Percentiles rank a stretch among this genome's conserved stretches.
Conservation (phyloP, 116 monocot genomes). For the Phalaenopsis hybrid region DNA sequence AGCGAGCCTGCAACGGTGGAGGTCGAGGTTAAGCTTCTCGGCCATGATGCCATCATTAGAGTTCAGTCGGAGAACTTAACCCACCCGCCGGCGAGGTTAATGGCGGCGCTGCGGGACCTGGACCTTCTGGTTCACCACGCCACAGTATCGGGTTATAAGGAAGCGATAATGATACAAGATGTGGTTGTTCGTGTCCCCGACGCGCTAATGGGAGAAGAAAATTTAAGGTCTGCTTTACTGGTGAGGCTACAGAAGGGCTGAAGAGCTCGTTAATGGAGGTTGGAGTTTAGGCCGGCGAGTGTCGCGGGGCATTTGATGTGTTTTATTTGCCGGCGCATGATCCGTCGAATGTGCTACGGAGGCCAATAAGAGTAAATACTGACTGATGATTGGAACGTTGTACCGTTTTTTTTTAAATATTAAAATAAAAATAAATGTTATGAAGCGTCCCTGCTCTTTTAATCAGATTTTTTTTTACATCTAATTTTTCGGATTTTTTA, state of each 20-base stretch:
- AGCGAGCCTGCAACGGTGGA: background rate
- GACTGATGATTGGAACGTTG: too few species aligned
- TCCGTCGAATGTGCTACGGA: too few species aligned
- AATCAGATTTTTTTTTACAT: too few species aligned
- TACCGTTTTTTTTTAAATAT: too few species aligned
- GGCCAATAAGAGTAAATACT: too few species aligned
- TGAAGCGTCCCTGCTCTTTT: too few species aligned
- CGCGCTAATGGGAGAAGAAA: background rate
- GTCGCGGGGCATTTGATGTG: too few species aligned
- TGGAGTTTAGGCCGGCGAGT: too few species aligned
- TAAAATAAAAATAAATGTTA: too few species aligned
- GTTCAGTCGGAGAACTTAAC: slow-evolving; percentile 3
- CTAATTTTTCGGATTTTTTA: too few species aligned
- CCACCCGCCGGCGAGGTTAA: slow-evolving; percentile 10
- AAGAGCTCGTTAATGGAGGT: background rate
- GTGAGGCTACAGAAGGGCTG: background rate
- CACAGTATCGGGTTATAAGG: background rate
- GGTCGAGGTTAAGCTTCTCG: slow-evolving; percentile 15
- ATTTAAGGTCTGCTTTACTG: background rate
- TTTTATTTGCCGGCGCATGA: too few species aligned
- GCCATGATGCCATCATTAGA: slow-evolving; percentile 15
- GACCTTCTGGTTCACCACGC: slow-evolving; percentile 9
- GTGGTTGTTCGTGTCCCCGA: slow-evolving; percentile 2
- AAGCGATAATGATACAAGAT: slow-evolving; percentile 1
- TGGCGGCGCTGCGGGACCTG: slow-evolving; percentile 1